Conservation (phyloP, 371 early-diverging fungal species). For the Smittium mucronatum region DNA sequence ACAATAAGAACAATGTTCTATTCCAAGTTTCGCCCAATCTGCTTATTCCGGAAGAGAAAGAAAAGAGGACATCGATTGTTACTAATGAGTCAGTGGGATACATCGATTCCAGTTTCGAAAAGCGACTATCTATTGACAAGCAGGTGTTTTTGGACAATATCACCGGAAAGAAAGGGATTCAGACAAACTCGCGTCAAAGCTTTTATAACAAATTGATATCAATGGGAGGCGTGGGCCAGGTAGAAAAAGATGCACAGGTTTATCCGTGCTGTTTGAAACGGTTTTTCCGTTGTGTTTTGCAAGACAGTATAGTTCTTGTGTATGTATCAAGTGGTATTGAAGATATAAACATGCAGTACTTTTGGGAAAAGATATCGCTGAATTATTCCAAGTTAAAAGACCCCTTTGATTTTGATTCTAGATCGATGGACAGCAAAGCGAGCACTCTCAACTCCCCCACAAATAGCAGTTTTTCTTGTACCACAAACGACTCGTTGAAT, state of each 20-base stretch:
- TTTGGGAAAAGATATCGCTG: slow-evolving; percentile 5
- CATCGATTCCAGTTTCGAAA: not conserved
- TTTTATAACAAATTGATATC: not conserved
- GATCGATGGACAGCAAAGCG: not conserved
- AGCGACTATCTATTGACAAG: not conserved
- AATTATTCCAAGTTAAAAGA: not conserved
- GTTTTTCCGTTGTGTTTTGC: not conserved
- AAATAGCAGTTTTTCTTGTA: not conserved
- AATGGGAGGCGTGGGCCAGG: not conserved
- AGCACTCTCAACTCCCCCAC: not conserved
- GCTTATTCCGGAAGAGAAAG: too few relatives aligned
- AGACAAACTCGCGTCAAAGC: not conserved
- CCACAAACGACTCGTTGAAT: not conserved
- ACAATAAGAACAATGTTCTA: not conserved
- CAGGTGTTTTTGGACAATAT: not conserved
- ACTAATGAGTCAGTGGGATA: not conserved
- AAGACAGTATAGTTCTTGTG: slow-evolving; percentile 1
- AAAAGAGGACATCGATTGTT: not conserved
- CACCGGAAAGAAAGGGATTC: not conserved
- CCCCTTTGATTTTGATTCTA: not conserved
- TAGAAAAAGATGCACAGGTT: not conserved
- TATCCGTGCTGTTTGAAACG: not conserved
- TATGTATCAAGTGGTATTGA: slow-evolving; percentile 4
- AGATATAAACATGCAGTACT: slow-evolving; percentile 8
- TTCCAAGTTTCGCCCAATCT: slow-evolving; percentile 10